Evolutionary conservation across 2,329 filamentous ascomycete species (phyloP), one percentile per base, ranked within the genome.

Genomic region (Microdochium bolleyi): DNA sequence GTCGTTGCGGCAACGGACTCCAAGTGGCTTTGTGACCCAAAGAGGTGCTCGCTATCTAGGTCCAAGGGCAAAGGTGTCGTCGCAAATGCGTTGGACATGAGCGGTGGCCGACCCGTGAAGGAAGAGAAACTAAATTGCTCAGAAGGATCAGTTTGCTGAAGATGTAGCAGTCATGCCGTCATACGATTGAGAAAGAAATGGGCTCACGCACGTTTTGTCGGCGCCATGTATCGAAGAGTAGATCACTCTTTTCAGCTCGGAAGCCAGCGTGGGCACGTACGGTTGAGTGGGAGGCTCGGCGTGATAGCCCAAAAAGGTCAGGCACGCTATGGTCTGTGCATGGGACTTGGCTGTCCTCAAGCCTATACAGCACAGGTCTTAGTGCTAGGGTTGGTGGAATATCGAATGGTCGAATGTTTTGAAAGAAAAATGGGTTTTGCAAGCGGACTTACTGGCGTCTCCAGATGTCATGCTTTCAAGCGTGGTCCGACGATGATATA

Each of bases 271-370:
- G 1, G 57, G 54, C 19, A 55, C 50, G 32, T 60, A 61, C 16
- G 32, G 8, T n/a, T 37, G 24, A 24, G 24, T 65, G 54, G 69
- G 66, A 37, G 69, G 72, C 52, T 78, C 73, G 14, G 67, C 70
- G 58, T 80, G 78, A 7, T 72, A 74, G 51, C 77, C 74, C 16
- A 80, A 74, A 37, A 77, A 76, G 41, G 78, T 78, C 44, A 64
- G 22, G 11, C 64, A 54, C 1, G 61, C 52, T 37, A 65, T 41
- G 1, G 54, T 46, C 30, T 65, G 61, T 13, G 61, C 61, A 19
- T 63, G 58, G 25, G 51, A 54, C 14, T 60, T 55, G 62, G 63
- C 65, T 7, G 62, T 59, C 10, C 55, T 49, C 21, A 64, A 55
- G 53, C 58, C 63, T 66, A 32, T 10, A 38, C 3, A 46, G 19